Base-by-base conservation (phyloP, 129 eudicot species). In the Arctium lappa region DNA sequence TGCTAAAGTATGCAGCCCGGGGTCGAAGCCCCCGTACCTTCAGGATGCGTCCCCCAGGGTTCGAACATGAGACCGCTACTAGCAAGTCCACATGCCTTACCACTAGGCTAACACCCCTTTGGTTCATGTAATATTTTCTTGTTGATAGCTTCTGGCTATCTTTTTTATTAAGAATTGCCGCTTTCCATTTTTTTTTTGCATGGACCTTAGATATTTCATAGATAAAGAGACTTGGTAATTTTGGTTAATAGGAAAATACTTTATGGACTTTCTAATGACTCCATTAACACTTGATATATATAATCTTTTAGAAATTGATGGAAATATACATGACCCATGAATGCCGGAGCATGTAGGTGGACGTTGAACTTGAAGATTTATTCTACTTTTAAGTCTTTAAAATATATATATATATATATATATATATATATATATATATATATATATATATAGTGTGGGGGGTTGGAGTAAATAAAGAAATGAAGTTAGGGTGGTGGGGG, bases 401-500 rank as follows among this genome's bases (percentile, higher is more conserved):
- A 22, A 22, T 22, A 22, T 22, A 22, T 22, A 22, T 12, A 69
- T 33, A 3, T 31, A 15, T 22, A 22, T 12, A 69, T 33, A 3
- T 31, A 15, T 22, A 22, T 12, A 69, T 33, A 3, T 31, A 15
- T 22, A 22, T 12, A 69, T 33, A 3, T 31, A 15, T 22, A 22
- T 12, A 69, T 33, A 3, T 12, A 69, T 33, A 3, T 31, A 15
- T n/a, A n/a, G n/a, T n/a, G 33, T 66, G 63, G 77, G 29, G 5
- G 8, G 77, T 32, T 10, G 72, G 72, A 46, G 33, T 42, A 80
- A 44, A 7, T 60, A 60, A 73, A 69, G 4, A 62, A 33, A 60
- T 53, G 30, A 73, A 71, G 53, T 73, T 22, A 33, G 18, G 75
- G 56, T 30, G 44, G 63, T 62, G 80, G 79, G 77, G 48, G 73